Base-by-base conservation (phyloP, 2,329 filamentous ascomycete genomes). In the Fusarium robinianum region DNA sequence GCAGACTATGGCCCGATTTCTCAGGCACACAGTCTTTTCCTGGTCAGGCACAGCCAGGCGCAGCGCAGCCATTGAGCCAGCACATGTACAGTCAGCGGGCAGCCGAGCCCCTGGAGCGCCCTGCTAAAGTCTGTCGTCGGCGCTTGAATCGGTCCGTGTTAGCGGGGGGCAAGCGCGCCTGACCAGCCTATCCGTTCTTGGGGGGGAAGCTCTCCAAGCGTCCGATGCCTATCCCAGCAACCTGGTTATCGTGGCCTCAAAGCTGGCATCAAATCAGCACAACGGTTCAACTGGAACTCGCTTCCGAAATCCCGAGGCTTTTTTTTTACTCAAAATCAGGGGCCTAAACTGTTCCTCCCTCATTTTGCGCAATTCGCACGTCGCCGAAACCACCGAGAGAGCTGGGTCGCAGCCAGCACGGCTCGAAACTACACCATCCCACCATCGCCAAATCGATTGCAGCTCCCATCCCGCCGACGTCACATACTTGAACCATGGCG, bases 401-500 rank as follows among this genome's bases (percentile, higher is more conserved):
- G 43, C 30, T 44, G 37, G 25, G 43, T 41, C 29, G 35, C 30
- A 36, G 23, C 35, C 35, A n/a, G n/a, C n/a, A n/a, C n/a, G n/a
- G n/a, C n/a, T n/a, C n/a, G n/a, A n/a, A n/a, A n/a, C n/a, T n/a
- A n/a, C n/a, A n/a, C n/a, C 55, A 58, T 61, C 55, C 57, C 58
- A 57, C 55, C 46, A 55, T 50, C 53, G 51, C 23, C 39, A 39
- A n/a, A n/a, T 33, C 30, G 29, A 22, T 30, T 53, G 34, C 29
- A 53, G 35, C 33, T 51, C 27, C 46, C 24, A 37, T 19, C 35
- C 27, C 21, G 24, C 30, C 53, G 44, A 58, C 59, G 57, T 62
- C 58, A 59, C 53, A 39, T 49, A 41, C 51, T n/a, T n/a, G n/a
- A 51, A 67, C 35, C 56, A 78, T 78, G 75, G 69, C 74, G 53